Conservation (phyloP, 768 basidiomycete species). For the Tephrocybe sp. region DNA sequence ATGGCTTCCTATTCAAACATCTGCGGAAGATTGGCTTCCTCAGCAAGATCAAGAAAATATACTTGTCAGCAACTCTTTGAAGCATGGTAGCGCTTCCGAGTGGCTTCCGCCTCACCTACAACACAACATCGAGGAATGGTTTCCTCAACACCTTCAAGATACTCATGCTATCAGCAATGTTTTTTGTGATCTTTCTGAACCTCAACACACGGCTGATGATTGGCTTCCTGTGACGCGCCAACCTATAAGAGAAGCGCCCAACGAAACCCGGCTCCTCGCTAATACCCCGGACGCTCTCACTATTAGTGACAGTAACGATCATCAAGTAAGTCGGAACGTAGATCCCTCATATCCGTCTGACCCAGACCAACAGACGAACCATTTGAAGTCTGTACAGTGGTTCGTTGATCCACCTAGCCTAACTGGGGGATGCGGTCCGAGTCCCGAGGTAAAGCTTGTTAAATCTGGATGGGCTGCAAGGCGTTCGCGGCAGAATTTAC, state of each 20-base stretch:
- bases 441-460: not conserved
- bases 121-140: too few relatives aligned
- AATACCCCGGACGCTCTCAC: not conserved
- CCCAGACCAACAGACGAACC: not conserved
- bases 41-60: too few relatives aligned
- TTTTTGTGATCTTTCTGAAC: not conserved
- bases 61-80: too few relatives aligned
- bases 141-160: not conserved
- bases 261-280: not conserved
- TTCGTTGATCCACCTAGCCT: constrained; percentile 4
- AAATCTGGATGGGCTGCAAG: not conserved
- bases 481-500: constrained; percentile 10
- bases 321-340: constrained; percentile 1
- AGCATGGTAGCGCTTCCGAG: too few relatives aligned
- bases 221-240: constrained; percentile 7
- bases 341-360: not conserved
- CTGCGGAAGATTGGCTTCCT: constrained; percentile 11
- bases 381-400: constrained; percentile 1
- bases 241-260: not conserved
- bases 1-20: constrained; percentile 6
- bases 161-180: not conserved
- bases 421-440: constrained; percentile 7
- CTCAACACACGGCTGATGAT: constrained; percentile 10
- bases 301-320: not conserved
- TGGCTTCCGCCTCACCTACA: too few relatives aligned